These are phyloP conservation scores for Haplographium delicatum DNA, from an alignment of 495 filamentous ascomycete genomes.

Conservation along the genomic window DNA sequence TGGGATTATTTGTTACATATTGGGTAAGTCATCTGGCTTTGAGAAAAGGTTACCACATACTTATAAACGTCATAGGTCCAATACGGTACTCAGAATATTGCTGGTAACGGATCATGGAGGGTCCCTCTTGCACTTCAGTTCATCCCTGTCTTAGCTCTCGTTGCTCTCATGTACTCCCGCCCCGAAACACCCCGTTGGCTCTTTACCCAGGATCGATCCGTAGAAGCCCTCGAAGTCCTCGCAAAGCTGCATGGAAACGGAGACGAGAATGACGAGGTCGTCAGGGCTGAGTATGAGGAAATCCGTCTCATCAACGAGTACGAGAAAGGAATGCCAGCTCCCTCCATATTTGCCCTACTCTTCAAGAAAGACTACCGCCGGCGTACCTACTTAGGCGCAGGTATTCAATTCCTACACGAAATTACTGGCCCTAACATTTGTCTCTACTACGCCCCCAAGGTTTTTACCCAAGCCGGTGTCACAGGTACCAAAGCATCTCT, in stretches of 20 bases:
- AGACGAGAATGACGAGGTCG: constrained; percentile 26
- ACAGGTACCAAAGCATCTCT: constrained; percentile 40
- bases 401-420: constrained; percentile 46
- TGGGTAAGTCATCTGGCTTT: too few relatives aligned
- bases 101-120: constrained; percentile 23
- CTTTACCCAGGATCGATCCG: constrained; percentile 23
- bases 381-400: constrained; percentile 47
- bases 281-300: constrained; percentile 29
- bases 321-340: constrained; percentile 2
- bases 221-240: constrained; percentile 27
- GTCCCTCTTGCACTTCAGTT: constrained; percentile 25
- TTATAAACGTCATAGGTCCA: too few relatives aligned
- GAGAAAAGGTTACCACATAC: too few relatives aligned
- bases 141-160: constrained; percentile 15
- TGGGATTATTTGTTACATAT: too few relatives aligned
- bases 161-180: constrained; percentile 23
- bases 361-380: constrained; percentile 29
- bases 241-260: constrained; percentile 30
- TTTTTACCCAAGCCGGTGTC: constrained; percentile 50
- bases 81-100: too few relatives aligned
- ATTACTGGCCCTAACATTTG: constrained; percentile 47
- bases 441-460: constrained; percentile 46
- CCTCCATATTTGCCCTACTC: constrained; percentile 5
- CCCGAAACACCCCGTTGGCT: constrained; percentile 33
- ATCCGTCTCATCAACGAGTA: constrained; percentile 15